phyloP scores from a whole-genome alignment of 768 basidiomycete species.

The Rhodotorula diobovata region DNA sequence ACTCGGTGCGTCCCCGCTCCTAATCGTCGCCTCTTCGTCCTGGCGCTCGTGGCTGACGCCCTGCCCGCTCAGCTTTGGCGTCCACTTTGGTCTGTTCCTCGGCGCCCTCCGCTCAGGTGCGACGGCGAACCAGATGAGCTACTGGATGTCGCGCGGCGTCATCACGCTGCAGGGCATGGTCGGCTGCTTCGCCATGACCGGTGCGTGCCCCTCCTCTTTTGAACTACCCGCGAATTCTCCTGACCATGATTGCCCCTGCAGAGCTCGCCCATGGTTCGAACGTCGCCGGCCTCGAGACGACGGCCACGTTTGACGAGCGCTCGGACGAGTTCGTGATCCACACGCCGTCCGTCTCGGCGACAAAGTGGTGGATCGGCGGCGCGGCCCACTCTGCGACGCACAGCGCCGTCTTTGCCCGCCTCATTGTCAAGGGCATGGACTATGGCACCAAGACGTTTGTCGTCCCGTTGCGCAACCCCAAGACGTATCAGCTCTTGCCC shows the following conservation, averaged over 20 bases:
- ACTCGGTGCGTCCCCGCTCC: conserved; percentile 42
- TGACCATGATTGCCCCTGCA: conserved; percentile 1
- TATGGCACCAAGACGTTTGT: conserved; percentile 53
- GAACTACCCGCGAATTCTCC: neutral
- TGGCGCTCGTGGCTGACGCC: neutral
- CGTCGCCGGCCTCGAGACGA: conserved; percentile 52
- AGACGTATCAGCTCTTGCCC: conserved; percentile 48
- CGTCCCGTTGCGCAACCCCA: conserved; percentile 49
- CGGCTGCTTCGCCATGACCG: conserved; percentile 48
- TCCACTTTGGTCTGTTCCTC: conserved; percentile 39
- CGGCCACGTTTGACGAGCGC: conserved; percentile 49
- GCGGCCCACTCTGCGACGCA: conserved; percentile 52
- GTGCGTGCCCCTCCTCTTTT: neutral
- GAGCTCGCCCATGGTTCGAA: conserved; percentile 47
- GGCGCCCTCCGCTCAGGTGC: conserved; percentile 50
- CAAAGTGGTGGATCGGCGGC: conserved; percentile 55
- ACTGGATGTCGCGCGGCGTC: conserved; percentile 51
- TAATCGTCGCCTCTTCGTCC: too few relatives aligned
- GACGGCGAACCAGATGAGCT: conserved; percentile 48
- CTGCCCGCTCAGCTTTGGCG: conserved; percentile 16
- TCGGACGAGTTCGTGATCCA: conserved; percentile 52
- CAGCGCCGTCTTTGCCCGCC: conserved; percentile 51
- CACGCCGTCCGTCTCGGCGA: conserved; percentile 50
- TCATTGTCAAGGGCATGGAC: conserved; percentile 50
- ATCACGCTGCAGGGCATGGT: conserved; percentile 51